Conservation (phyloP, 2,329 filamentous ascomycete species). For the Dichotomopilus funicola region DNA sequence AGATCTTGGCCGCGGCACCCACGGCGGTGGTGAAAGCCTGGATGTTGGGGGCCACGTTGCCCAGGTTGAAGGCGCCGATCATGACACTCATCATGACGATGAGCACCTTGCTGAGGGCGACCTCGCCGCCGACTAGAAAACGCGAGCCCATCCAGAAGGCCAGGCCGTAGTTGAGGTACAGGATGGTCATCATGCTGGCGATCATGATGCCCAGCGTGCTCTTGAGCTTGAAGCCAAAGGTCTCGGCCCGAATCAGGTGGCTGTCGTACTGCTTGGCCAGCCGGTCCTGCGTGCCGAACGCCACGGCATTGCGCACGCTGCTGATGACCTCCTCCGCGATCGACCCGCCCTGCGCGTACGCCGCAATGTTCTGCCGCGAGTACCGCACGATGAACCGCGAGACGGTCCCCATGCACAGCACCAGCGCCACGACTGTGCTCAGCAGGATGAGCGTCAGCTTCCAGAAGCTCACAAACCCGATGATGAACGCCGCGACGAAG, state of each 20-base stretch:
- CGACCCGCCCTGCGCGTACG: slow-evolving; percentile 78
- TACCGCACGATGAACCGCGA: slow-evolving; percentile 72
- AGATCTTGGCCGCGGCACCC: slow-evolving; percentile 86
- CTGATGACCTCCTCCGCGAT: slow-evolving; percentile 92
- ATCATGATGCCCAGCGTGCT: slow-evolving; percentile 69
- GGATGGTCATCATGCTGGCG: slow-evolving; percentile 71
- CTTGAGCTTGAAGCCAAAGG: slow-evolving; percentile 71
- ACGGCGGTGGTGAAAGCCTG: slow-evolving; percentile 81
- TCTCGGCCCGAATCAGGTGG: slow-evolving; percentile 67
- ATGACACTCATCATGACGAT: slow-evolving; percentile 87
- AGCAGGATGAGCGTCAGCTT: slow-evolving; percentile 84
- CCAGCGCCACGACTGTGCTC: slow-evolving; percentile 72
- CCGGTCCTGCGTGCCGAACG: slow-evolving; percentile 89
- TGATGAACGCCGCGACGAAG: slow-evolving; percentile 82
- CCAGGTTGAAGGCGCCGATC: slow-evolving; percentile 86
- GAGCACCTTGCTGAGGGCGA: slow-evolving; percentile 63
- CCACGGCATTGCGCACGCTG: slow-evolving; percentile 84
- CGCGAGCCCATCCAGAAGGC: slow-evolving; percentile 83
- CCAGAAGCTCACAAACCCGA: slow-evolving; percentile 88
- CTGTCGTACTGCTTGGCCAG: slow-evolving; percentile 79
- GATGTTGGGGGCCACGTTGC: slow-evolving; percentile 77
- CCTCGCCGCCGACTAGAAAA: slow-evolving; percentile 61
- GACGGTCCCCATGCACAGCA: slow-evolving; percentile 68
- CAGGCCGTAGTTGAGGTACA: slow-evolving; percentile 82
- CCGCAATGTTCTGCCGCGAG: slow-evolving; percentile 68